Evolutionary conservation across 148 eudicot genomes (phyloP), one percentile per base, ranked within the genome.

Genomic region (Drosera capensis): DNA sequence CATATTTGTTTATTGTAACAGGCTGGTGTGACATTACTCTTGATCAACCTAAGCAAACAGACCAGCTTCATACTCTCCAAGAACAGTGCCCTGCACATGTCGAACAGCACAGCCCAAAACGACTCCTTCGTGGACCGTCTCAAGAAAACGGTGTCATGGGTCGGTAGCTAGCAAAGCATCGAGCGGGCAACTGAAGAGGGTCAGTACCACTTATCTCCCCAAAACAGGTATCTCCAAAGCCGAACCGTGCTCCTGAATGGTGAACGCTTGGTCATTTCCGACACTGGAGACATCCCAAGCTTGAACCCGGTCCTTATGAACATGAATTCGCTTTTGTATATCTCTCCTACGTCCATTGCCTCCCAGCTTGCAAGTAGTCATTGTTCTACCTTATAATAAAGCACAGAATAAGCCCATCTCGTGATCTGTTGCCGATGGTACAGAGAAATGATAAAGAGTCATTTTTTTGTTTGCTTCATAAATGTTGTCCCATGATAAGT

Each of bases 21-120:
- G 96, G 71, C 66, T 5, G 86, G 94, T 8, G 53, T 87, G 48
- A 74, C 96, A 25, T 44, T 87, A 23, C 86, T 87, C 45, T 60
- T 87, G 59, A 87, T 87, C 64, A 87, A 87, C 44, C 63, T 86
- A 28, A 74, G 86, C 78, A 82, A 79, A 45, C 66, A 68, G 7
- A 87, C 86, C 0, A 51, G 48, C 23, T 77, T 56, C 56, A 46
- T 45, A 2, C 59, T 73, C 19, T 48, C 46, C 43, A 46, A 51
- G 44, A 49, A 57, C 56, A 35, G 20, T 8, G 14, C 18, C 48
- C 19, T 62, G 23, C 53, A 19, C 15, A 12, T 22, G 18, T 17
- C 54, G 17, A 60, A 65, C 22, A 15, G 9, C n/a, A 34, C n/a
- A 15, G 13, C n/a, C n/a, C 20, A 23, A 24, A 44, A 58, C 57